A percentile compares a stretch with the other conserved stretches of the same genome.
phyloP scores from a whole-genome alignment of 176 grass and related monocot species.

The Oryza officinalis region DNA sequence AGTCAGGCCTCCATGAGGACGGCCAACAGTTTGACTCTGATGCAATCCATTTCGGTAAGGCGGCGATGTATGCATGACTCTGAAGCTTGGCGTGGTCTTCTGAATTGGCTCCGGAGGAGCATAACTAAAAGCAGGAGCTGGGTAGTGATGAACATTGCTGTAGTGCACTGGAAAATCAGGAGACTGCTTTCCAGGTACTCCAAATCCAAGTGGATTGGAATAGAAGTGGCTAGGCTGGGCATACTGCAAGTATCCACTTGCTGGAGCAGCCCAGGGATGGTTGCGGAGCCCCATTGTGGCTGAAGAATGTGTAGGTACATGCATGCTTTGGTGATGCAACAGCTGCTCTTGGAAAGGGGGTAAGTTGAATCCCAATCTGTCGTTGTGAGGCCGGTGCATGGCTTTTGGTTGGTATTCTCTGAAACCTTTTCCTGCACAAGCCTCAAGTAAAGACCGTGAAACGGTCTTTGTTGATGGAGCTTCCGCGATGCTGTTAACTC shows the following conservation, averaged over 20 bases:
- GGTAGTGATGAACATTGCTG: constrained; percentile 52
- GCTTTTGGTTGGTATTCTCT: constrained; percentile 57
- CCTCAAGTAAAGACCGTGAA: constrained; percentile 54
- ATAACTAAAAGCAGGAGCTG: constrained; percentile 54
- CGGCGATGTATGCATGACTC: constrained; percentile 17
- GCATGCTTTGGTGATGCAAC: constrained; percentile 52
- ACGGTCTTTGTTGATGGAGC: constrained; percentile 39
- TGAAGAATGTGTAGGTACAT: constrained; percentile 48
- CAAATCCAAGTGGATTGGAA: constrained; percentile 41
- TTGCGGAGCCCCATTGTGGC: constrained; percentile 55
- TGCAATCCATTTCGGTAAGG: constrained; percentile 25
- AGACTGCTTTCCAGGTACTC: constrained; percentile 43
- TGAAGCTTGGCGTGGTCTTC: constrained; percentile 41
- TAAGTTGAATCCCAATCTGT: constrained; percentile 36
- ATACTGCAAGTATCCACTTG: constrained; percentile 70
- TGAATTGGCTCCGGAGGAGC: constrained; percentile 47
- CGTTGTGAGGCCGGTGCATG: constrained; percentile 29
- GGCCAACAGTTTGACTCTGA: constrained; percentile 32
- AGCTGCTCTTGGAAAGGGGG: constrained; percentile 33
- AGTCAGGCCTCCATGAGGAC: constrained; percentile 39
- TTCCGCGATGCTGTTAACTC: constrained; percentile 25
- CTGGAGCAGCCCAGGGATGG: constrained; percentile 58
- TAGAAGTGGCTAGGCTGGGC: constrained; percentile 47
- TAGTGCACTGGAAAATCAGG: constrained; percentile 64
- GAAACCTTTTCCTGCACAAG: constrained; percentile 48